Conservation (phyloP, 2,329 filamentous ascomycete genomes). For the Fusarium mexicanum region DNA sequence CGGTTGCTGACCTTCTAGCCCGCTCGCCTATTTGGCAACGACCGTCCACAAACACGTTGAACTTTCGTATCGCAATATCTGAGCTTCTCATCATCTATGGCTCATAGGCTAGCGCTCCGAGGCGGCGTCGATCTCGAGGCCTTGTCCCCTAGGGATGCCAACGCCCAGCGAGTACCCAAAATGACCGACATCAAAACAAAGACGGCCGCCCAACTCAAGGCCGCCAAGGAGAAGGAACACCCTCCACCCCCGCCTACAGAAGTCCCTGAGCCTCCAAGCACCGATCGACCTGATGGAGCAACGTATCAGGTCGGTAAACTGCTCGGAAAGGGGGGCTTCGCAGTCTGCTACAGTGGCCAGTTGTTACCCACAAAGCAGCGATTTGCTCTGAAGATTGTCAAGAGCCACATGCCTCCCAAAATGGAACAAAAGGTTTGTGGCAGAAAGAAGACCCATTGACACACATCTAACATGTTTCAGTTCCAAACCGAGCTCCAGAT, state of each 20-base stretch:
- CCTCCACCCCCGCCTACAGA: slow-evolving; percentile 70
- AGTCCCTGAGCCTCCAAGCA: slow-evolving; percentile 71
- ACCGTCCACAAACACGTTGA: slow-evolving; percentile 1
- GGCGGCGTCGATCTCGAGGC: slow-evolving; percentile 68
- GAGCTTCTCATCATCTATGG: slow-evolving; percentile 48
- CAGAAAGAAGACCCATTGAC: neutral
- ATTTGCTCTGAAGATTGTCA: slow-evolving; percentile 84
- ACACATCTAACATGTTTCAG: slow-evolving; percentile 49
- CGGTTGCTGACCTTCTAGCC: slow-evolving; percentile 31
- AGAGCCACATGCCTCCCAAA: slow-evolving; percentile 82
- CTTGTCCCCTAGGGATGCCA: slow-evolving; percentile 71
- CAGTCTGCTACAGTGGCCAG: slow-evolving; percentile 80
- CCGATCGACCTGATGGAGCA: slow-evolving; percentile 74
- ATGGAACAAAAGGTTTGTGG: slow-evolving; percentile 80
- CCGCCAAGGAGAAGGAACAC: slow-evolving; percentile 72
- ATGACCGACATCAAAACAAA: slow-evolving; percentile 61
- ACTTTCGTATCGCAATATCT: neutral
- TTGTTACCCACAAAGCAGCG: slow-evolving; percentile 72
- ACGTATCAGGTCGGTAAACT: slow-evolving; percentile 79
- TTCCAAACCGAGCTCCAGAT: slow-evolving; percentile 91
- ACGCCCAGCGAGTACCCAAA: slow-evolving; percentile 65
- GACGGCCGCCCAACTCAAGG: slow-evolving; percentile 62
- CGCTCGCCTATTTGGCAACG: slow-evolving; percentile 1
- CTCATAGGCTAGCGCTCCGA: slow-evolving; percentile 59
- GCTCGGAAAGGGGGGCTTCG: slow-evolving; percentile 84